These are phyloP conservation scores for Rhodofomes roseus DNA, from an alignment of 1,284 basidiomycete genomes.

Conservation along the genomic window DNA sequence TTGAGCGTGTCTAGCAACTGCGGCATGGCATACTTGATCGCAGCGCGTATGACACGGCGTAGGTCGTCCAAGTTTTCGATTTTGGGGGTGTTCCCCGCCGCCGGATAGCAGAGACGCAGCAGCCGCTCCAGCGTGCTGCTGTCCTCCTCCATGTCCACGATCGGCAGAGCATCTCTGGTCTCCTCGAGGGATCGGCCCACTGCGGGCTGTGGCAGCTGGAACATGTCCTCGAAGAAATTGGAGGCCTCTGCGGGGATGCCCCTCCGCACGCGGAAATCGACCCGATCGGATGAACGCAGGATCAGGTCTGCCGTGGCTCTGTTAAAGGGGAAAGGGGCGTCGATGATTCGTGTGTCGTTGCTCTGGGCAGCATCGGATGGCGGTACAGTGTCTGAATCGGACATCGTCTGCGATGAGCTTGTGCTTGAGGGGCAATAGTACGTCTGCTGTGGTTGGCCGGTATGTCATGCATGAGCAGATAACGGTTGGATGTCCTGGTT, in stretches of 20 bases:
- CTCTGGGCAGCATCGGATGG: neutral
- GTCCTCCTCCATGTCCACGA: slow-evolving; percentile 9
- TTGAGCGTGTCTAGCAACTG: slow-evolving; percentile 11
- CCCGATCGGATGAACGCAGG: slow-evolving; percentile 21
- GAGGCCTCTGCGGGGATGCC: slow-evolving; percentile 17
- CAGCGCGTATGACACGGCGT: slow-evolving; percentile 26
- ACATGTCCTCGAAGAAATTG: slow-evolving; percentile 11
- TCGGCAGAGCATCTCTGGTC: neutral
- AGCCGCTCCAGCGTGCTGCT: slow-evolving; percentile 16
- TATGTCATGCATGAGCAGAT: no score
- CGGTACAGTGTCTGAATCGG: no score
- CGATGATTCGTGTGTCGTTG: no score
- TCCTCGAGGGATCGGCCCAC: neutral
- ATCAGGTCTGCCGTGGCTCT: slow-evolving; percentile 22
- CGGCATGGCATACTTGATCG: slow-evolving; percentile 36
- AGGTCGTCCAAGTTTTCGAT: slow-evolving; percentile 15
- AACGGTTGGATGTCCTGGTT: no score
- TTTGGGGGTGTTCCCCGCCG: slow-evolving; percentile 12
- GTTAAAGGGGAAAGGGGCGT: slow-evolving; percentile 7
- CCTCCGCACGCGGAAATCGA: slow-evolving; percentile 13
- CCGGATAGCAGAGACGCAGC: slow-evolving; percentile 23
- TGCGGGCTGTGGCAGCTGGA: slow-evolving; percentile 2
- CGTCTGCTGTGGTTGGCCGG: no score
- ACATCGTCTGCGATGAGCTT: no score
- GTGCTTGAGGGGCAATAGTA: no score